A percentile compares a stretch with the other conserved stretches of the same genome.
phyloP scores from a whole-genome alignment of 768 basidiomycete genomes.

The Tephrocybe sp. region DNA sequence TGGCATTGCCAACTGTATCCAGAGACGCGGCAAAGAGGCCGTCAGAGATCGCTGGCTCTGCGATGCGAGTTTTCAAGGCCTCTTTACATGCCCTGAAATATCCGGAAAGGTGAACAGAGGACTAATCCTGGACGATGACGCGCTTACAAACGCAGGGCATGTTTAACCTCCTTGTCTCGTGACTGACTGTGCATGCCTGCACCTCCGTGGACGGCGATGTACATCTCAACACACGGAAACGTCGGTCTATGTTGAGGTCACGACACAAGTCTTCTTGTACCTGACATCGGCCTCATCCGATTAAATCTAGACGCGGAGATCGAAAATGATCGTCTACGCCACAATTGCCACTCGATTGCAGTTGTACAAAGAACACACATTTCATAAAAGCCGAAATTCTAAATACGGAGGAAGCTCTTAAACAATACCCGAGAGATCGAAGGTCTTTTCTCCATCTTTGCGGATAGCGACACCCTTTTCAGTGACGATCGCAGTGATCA shows the following conservation, averaged over 20 bases:
- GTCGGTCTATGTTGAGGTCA: too few relatives aligned
- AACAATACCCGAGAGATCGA: conserved; percentile 67
- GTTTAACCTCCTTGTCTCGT: conserved; percentile 53
- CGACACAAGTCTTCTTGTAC: too few relatives aligned
- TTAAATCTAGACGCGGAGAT: conserved; percentile 1
- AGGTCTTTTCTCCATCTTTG: conserved; percentile 49
- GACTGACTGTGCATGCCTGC: conserved; percentile 62
- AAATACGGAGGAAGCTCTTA: conserved; percentile 5
- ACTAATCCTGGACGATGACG: background rate
- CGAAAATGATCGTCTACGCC: background rate
- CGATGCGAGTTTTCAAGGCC: conserved; percentile 28
- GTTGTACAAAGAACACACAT: background rate
- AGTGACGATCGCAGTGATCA: conserved; percentile 94
- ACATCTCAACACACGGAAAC: conserved; percentile 20
- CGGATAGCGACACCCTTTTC: conserved; percentile 91
- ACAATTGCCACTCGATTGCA: background rate
- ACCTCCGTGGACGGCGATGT: conserved; percentile 74
- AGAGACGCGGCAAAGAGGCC: conserved; percentile 29
- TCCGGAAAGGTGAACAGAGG: background rate
- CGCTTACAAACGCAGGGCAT: conserved; percentile 53
- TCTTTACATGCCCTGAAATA: conserved; percentile 50
- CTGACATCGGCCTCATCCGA: background rate
- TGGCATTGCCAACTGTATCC: conserved; percentile 52
- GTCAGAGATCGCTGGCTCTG: background rate
- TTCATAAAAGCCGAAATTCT: background rate